Evolutionary conservation across 768 basidiomycete genomes (phyloP), one percentile per base, ranked within the genome.

Genomic region (Pholiota conissans): DNA sequence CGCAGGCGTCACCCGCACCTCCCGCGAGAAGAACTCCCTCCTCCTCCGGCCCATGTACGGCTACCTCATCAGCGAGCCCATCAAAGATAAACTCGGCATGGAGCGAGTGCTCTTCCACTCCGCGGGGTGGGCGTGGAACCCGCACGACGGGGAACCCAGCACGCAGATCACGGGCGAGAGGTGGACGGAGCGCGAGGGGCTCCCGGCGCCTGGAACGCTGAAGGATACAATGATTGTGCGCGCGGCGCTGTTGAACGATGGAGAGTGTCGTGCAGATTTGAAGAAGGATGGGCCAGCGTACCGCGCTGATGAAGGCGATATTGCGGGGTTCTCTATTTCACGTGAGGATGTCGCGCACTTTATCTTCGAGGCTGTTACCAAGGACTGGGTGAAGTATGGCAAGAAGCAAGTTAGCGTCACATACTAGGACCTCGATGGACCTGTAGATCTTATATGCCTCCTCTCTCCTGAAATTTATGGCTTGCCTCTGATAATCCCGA

Each of bases 261-360:
- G 85, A 0, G 69, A 70, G 3, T 84, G 81, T 63, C 56, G 66
- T 1, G 73, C 72, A 3, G 78, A 79, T 27, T 53, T 50, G 26
- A 65, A 61, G n/a, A 71, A 72, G 26, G 66, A 65, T 14, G 72
- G n/a, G n/a, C n/a, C n/a, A n/a, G n/a, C 75, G 0, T 87, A 87
- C 66, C 61, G 73, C 20, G 77, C 76, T 3, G 72, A 65, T 7
- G 79, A 76, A 16, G 73, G 67, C 7, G 74, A 82, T 20, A n/a
- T 81, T 13, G 65, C 65, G 1, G 74, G 73, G 1, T 87, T 75
- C 62, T 29, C 78, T 16, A 65, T 89, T 1, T 85, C 85, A 35
- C 76, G 87, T 65, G 74, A 73, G 63, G 87, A 89, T 64, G 84
- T 86, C 1, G 83, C 80, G 0, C 84, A 88, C 69, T 89, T 88